These are phyloP conservation scores for Pichia scutulata DNA, from an alignment of 805 yeast genomes.

Conservation along the genomic window DNA sequence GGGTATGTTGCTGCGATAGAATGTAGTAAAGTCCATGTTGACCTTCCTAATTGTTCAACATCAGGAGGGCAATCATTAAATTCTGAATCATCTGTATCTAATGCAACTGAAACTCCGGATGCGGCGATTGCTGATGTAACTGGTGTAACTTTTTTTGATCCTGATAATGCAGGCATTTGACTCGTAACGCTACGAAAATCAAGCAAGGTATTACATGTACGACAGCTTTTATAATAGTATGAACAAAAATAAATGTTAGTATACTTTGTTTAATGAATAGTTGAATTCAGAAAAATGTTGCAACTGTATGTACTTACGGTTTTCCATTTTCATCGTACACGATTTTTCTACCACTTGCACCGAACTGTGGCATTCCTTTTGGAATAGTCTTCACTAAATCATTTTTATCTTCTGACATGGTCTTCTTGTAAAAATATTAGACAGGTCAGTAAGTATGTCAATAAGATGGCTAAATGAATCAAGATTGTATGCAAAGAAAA, in stretches of 20 bases:
- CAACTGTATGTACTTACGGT: conserved; percentile 52
- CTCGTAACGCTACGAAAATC: conserved; percentile 65
- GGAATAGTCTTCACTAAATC: conserved; percentile 6
- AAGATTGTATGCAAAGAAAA: not conserved
- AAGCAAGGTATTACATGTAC: conserved; percentile 73
- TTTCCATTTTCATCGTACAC: conserved; percentile 84
- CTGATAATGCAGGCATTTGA: conserved; percentile 15
- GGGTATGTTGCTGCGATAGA: conserved; percentile 89
- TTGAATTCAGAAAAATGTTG: not conserved
- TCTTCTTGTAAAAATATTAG: not conserved
- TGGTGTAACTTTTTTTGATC: conserved; percentile 8
- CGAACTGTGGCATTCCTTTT: conserved; percentile 35
- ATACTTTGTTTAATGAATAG: not conserved
- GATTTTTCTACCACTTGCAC: conserved; percentile 59
- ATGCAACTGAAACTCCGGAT: conserved; percentile 8
- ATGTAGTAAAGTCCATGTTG: conserved; percentile 91
- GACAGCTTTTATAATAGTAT: conserved; percentile 39
- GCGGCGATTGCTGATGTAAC: conserved; percentile 16
- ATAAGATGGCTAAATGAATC: no score
- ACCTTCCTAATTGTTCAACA: conserved; percentile 67
- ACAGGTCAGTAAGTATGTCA: not conserved
- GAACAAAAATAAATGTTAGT: not conserved
- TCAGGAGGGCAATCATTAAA: conserved; percentile 75
- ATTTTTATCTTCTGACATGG: conserved; percentile 1
- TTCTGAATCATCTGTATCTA: conserved; percentile 24